Conservation (phyloP, 805 yeast species). For the Candida boidinii region DNA sequence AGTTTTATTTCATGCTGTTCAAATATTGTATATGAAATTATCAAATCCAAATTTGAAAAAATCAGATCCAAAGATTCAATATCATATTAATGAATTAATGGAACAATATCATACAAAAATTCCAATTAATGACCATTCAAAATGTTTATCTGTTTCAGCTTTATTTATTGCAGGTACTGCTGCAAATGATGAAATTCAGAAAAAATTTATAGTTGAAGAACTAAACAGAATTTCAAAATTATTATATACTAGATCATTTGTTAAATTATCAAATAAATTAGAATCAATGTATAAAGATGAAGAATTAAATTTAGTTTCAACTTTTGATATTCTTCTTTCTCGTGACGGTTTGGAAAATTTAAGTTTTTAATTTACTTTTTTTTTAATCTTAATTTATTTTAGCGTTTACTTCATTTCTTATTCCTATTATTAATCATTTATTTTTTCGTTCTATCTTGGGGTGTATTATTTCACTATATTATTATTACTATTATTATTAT, state of each 20-base stretch:
- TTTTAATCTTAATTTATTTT: too few species aligned
- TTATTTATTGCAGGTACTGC: conserved; percentile 22
- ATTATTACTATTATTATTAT: too few species aligned
- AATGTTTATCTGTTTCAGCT: conserved; percentile 10
- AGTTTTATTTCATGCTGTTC: conserved; percentile 16
- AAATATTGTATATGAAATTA: conserved; percentile 18
- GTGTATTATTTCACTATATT: too few species aligned
- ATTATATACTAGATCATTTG: conserved; percentile 8
- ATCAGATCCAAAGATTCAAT: conserved; percentile 15
- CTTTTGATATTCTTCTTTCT: conserved; percentile 12
- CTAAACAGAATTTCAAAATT: conserved; percentile 10
- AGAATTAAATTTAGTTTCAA: conserved; percentile 8
- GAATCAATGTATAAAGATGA: conserved; percentile 18
- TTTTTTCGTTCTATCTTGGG: too few species aligned
- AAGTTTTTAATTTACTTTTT: not conserved
- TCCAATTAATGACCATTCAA: conserved; percentile 2
- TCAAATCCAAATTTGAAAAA: conserved; percentile 10
- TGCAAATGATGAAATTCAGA: conserved; percentile 12
- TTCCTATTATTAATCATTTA: too few species aligned
- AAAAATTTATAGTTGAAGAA: conserved; percentile 20
- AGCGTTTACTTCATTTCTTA: too few species aligned
- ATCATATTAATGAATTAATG: conserved; percentile 18
- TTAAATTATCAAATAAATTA: conserved; percentile 10
- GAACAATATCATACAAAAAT: conserved; percentile 4
- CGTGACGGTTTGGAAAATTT: conserved; percentile 10